Evolutionary conservation across 2,329 filamentous ascomycete genomes (phyloP), one percentile per base, ranked within the genome.

Genomic region (Penicillium sp.): DNA sequence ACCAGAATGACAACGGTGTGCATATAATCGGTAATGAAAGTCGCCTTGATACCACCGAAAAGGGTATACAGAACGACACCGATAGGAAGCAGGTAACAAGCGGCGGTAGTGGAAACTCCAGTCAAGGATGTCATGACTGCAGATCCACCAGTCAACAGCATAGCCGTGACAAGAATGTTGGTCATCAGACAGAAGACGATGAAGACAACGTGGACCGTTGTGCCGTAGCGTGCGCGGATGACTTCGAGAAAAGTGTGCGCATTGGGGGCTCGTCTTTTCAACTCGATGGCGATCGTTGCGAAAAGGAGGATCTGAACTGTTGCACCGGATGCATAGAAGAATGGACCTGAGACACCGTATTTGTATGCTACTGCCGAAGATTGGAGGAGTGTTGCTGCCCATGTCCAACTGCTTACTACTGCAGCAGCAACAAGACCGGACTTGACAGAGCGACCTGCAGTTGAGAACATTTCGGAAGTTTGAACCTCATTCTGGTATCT

Each of bases 331-430:
- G 90, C 90, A 69, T 85, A 85, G 78, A 80, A 87, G 72, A 89
- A 88, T 1, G 86, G 85, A 1, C 86, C 86, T 2, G 83, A 86
- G 47, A 88, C 83, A 49, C 86, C 86, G 70, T 93, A 93, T 60
- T 85, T 81, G 73, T 96, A 96, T 60, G 90, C 90, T 19, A 96
- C 89, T n/a, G 87, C 85, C 1, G 90, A 88, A 1, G 86, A 90
- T 69, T 95, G 90, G 2, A 95, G 80, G 1, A 93, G 79, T 0
- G 90, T 95, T 22, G 90, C 91, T 0, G 91, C 91, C 91, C 91
- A 96, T 0, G 92, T 96, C 92, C 93, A 96, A 5, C 89, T 92
- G 16, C 89, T 93, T 3, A 96, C 91, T n/a, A 96, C 92, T 16
- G 91, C 92, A 5, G 90, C 90, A 11, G 90, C 90, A 0, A 96